Percentiles rank a stretch among this genome's conserved stretches.
These are phyloP conservation scores for Mortierella sp. DNA, from an alignment of 371 early-diverging fungal species.

Conservation along the genomic window DNA sequence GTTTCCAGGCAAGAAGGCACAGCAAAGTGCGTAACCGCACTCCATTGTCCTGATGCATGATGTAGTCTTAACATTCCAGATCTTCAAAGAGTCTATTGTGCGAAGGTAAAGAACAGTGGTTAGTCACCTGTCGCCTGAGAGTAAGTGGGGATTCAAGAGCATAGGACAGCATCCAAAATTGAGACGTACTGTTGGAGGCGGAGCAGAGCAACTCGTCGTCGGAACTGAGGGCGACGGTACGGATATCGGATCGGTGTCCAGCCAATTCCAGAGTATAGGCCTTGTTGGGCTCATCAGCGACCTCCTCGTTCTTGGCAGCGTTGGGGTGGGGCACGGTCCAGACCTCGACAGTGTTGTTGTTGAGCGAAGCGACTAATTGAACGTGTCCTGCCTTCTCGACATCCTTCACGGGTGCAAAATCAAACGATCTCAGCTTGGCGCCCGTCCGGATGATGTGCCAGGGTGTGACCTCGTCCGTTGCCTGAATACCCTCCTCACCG, in stretches of 20 bases:
- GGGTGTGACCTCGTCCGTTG: constrained; percentile 77
- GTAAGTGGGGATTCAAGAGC: neutral
- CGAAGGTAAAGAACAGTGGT: neutral
- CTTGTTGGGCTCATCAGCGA: constrained; percentile 68
- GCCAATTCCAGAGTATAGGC: constrained; percentile 80
- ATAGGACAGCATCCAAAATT: no score
- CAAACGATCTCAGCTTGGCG: constrained; percentile 83
- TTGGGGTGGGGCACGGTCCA: constrained; percentile 67
- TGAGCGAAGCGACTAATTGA: constrained; percentile 71
- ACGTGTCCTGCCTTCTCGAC: constrained; percentile 67
- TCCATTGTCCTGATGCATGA: constrained; percentile 90
- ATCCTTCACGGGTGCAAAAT: constrained; percentile 73
- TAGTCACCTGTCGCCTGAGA: neutral
- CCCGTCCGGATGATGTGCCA: constrained; percentile 74
- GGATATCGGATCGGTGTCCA: constrained; percentile 94
- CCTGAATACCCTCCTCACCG: constrained; percentile 65
- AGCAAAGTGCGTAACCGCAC: constrained; percentile 88
- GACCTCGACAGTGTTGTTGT: constrained; percentile 82
- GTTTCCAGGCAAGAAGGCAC: constrained; percentile 93
- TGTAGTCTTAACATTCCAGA: constrained; percentile 90
- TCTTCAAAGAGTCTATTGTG: constrained; percentile 73
- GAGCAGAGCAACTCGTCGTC: constrained; percentile 91
- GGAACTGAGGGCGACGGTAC: constrained; percentile 85
- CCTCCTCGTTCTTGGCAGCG: constrained; percentile 61
- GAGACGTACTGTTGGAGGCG: constrained; percentile 80